Base-by-base conservation (phyloP, 148 eudicot genomes). In the Fagopyrum esculentum region DNA sequence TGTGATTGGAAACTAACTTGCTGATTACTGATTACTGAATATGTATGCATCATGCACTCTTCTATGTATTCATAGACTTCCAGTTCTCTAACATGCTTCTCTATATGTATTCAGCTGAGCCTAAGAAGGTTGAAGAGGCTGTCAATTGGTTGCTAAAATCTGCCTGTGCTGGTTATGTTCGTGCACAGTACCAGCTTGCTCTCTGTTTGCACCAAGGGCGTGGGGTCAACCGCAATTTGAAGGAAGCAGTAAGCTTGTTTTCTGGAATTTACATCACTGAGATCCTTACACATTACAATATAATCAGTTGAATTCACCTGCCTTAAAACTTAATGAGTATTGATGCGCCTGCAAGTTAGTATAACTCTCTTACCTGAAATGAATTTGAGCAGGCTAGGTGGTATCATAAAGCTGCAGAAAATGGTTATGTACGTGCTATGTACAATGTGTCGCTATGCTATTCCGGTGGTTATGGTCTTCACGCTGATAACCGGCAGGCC, bases 161-260 rank as follows among this genome's bases (percentile, higher is more conserved):
- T 74, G 87, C 97, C 35, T 45, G 77, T 72, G 80, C 91, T 55
- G 98, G 95, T 55, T 84, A 88, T 82, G 86, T 85, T 44, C 98
- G 98, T 81, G 96, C 97, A 55, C 98, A 90, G 78, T 94, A 94
- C 78, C 98, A 94, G 77, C 86, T 94, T 40, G 98, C 97, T 6
- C 87, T 94, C 61, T 94, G 96, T 81, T 82, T 87, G 45, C 97
- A 91, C 75, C 88, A 86, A 74, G 97, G 92, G 45, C 90, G 88
- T 64, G 97, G 88, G 59, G 77, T 86, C 66, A 77, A 73, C 50
- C 85, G 45, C 70, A 86, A 84, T 81, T 80, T 81, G 11, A 76
- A 76, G 17, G 89, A 87, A 86, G 93, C 98, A 71, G 98, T 94
- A 85, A 44, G 79, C 51, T 64, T 44, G 44, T 12, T 9, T n/a